Percentiles rank a stretch among this genome's conserved stretches.
phyloP scores from a whole-genome alignment of 2,329 filamentous ascomycete species.

The Mycosphaerella arachidis region DNA sequence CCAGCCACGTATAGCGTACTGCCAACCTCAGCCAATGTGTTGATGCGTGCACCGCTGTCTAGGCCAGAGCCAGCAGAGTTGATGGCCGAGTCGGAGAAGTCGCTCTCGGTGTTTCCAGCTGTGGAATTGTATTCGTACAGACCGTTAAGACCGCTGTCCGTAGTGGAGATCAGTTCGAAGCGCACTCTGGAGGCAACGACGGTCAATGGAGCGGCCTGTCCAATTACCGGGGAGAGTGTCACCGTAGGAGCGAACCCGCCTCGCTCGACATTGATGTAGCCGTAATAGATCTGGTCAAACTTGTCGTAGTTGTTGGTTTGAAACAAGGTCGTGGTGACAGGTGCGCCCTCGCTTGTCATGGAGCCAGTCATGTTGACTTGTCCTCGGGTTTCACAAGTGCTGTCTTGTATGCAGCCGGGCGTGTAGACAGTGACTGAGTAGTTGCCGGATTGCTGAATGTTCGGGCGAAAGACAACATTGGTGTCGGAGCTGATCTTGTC shows the following conservation, averaged over 20 bases:
- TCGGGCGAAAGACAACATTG: conserved; percentile 73
- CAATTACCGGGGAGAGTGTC: conserved; percentile 65
- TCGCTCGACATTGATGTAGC: conserved; percentile 71
- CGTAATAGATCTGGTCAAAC: conserved; percentile 87
- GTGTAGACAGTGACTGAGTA: conserved; percentile 91
- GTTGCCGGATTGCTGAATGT: conserved; percentile 83
- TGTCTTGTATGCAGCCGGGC: conserved; percentile 79
- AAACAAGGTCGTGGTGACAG: conserved; percentile 61
- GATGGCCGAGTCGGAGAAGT: conserved; percentile 68
- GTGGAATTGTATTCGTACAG: conserved; percentile 82
- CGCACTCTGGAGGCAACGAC: conserved; percentile 86
- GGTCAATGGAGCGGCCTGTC: conserved; percentile 62
- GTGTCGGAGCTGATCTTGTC: conserved; percentile 48
- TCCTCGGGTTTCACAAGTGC: conserved; percentile 70
- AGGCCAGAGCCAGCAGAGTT: conserved; percentile 72
- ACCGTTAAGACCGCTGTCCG: conserved; percentile 72
- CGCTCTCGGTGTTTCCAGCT: conserved; percentile 52
- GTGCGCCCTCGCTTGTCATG: conserved; percentile 49
- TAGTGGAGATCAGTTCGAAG: conserved; percentile 69
- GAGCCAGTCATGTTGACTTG: conserved; percentile 74
- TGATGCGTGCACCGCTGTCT: conserved; percentile 62
- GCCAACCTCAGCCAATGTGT: conserved; percentile 58
- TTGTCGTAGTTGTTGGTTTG: conserved; percentile 97
- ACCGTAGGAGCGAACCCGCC: conserved; percentile 73
- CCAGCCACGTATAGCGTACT: conserved; percentile 73